A percentile compares a stretch with the other conserved stretches of the same genome.
These are phyloP conservation scores for Leccinum truebloodii DNA, from an alignment of 768 basidiomycete genomes.

Conservation along the genomic window DNA sequence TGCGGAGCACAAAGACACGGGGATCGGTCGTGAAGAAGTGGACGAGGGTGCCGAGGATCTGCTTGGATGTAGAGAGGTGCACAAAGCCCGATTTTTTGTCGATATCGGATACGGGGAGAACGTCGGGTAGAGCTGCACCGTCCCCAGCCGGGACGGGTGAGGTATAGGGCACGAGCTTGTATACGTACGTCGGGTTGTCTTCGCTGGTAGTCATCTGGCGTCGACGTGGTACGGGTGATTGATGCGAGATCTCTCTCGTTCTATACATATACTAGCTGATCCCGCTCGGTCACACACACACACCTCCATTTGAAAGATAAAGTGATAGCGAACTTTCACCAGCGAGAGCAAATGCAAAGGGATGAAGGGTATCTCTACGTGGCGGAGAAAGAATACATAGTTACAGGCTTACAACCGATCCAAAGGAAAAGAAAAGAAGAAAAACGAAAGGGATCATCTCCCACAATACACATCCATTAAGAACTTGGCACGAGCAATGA, in stretches of 20 bases:
- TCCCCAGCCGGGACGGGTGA: slow-evolving; percentile 37
- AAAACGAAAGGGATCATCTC: slow-evolving; percentile 3
- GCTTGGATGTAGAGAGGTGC: slow-evolving; percentile 55
- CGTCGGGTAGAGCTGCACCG: slow-evolving; percentile 38
- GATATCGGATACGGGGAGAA: slow-evolving; percentile 50
- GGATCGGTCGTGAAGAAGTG: slow-evolving; percentile 46
- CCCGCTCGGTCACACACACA: not conserved
- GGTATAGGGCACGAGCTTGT: slow-evolving; percentile 56
- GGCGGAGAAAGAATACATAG: slow-evolving; percentile 21
- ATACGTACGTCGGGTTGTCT: slow-evolving; percentile 50
- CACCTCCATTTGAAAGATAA: not conserved
- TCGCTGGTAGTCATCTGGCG: slow-evolving; percentile 7
- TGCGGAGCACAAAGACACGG: slow-evolving; percentile 43
- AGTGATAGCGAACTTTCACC: not conserved
- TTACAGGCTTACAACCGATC: slow-evolving; percentile 23
- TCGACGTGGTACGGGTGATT: not conserved
- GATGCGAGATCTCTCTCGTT: not conserved
- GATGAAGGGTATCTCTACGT: slow-evolving; percentile 32
- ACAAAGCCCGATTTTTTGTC: slow-evolving; percentile 51
- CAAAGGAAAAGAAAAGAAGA: slow-evolving; percentile 3
- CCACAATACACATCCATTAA: slow-evolving; percentile 26
- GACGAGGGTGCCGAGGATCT: slow-evolving; percentile 47
- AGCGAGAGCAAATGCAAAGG: not conserved
- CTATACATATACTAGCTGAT: not conserved
- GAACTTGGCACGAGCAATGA: slow-evolving; percentile 12